Evolutionary conservation across 306 rosid genomes (phyloP), one percentile per base, ranked within the genome.

Genomic region (Lablab purpureus): DNA sequence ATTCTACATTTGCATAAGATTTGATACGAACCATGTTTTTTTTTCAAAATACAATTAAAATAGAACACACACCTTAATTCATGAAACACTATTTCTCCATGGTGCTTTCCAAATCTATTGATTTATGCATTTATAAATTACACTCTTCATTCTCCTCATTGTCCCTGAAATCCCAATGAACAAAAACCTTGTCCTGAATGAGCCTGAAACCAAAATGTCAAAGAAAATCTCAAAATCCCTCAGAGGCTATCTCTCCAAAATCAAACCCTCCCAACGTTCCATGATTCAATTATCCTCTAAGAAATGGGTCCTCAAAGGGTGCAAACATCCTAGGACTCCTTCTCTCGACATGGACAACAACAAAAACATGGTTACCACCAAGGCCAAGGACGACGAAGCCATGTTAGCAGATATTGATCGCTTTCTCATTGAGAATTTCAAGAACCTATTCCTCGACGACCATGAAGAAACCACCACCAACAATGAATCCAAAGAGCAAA

Each of bases 361-460:
- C 1, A 66, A 30, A 30, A 19, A 76, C 10, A 69, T 43, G 46
- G 15, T 1, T 23, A 62, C 41, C 5, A 76, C 41, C 9, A 76
- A 50, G 2, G 22, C 3, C 22, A 25, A 78, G 2, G 36, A 52
- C 9, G 91, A 85, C 12, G 90, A 89, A 9, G 98, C 94, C 11
- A 84, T 93, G 2, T 84, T 94, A 18, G 85, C 89, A 0, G 97
- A 92, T 22, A 41, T 92, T 13, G 97, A 94, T 17, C 90, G 86
- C 0, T 92, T 94, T 18, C 90, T 94, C 72, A 47, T 87, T 0
- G 97, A 94, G 81, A 94, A 94, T 69, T 94, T 92, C 87, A 87
- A 87, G 81, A 89, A 96, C 4, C 74, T 92, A 0, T 94, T 84
- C 34, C 60, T 80, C 1, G 75, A 32, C 28, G 94, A 87, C 5